Conservation (phyloP, 768 basidiomycete genomes). For the Collybiopsis confluens region DNA sequence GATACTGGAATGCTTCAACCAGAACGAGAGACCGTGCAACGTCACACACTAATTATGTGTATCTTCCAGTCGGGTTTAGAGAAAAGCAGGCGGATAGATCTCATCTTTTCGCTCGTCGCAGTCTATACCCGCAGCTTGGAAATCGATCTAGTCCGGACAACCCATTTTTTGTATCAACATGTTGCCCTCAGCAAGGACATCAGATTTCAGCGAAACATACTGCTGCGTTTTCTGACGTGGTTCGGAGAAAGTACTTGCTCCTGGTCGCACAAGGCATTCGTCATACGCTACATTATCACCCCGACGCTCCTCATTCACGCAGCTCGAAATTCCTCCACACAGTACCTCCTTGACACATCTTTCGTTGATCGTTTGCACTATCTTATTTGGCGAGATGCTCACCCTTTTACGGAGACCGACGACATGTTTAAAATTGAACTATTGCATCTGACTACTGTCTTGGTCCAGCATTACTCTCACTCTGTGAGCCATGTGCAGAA, state of each 20-base stretch:
- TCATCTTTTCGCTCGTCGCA: slow-evolving; percentile 84
- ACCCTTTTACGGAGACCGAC: slow-evolving; percentile 54
- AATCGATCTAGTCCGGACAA: slow-evolving; percentile 73
- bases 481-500: slow-evolving; percentile 81
- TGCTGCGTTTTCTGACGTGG: slow-evolving; percentile 83
- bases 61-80: slow-evolving; percentile 75
- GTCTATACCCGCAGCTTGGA: slow-evolving; percentile 77
- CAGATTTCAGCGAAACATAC: slow-evolving; percentile 73
- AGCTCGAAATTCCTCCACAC: slow-evolving; percentile 43
- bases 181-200: slow-evolving; percentile 71
- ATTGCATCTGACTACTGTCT: slow-evolving; percentile 80
- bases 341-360: slow-evolving; percentile 65
- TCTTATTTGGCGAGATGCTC: slow-evolving; percentile 70
- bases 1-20: slow-evolving; percentile 41
- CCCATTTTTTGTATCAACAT: slow-evolving; percentile 83
- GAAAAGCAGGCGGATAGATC: slow-evolving; percentile 73
- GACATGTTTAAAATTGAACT: slow-evolving; percentile 91
- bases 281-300: slow-evolving; percentile 80
- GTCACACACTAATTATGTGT: slow-evolving; percentile 62
- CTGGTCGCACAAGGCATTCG: slow-evolving; percentile 74
- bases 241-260: slow-evolving; percentile 63
- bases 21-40: slow-evolving; percentile 50
- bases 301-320: slow-evolving; percentile 83
- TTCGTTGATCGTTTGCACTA: slow-evolving; percentile 68
- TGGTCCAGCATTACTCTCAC: slow-evolving; percentile 81